Conservation (phyloP, 2,329 filamentous ascomycete species). For the Sclerotinia spermophila region DNA sequence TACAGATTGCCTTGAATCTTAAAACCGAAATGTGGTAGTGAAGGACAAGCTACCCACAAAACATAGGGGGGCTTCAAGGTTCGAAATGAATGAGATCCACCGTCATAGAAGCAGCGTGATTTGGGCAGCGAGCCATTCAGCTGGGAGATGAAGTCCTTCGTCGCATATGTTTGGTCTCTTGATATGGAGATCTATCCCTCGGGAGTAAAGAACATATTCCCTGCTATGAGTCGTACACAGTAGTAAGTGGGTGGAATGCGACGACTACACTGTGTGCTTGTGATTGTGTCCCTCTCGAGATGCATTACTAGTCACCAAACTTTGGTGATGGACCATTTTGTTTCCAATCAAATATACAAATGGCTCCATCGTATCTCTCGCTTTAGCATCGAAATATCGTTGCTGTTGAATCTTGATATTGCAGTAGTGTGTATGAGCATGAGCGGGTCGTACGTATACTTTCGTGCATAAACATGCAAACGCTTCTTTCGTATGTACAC, state of each 20-base stretch:
- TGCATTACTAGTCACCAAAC: background rate
- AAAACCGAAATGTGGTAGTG: background rate
- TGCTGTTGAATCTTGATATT: background rate
- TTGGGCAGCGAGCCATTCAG: conserved; percentile 7
- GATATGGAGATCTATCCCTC: background rate
- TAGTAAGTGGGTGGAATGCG: background rate
- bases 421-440: background rate
- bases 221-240: background rate
- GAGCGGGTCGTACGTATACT: conserved; percentile 1
- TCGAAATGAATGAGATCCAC: conserved; percentile 6
- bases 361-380: background rate
- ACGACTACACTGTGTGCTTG: background rate
- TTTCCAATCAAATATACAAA: background rate
- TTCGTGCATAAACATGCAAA: conserved; percentile 10
- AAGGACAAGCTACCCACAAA: conserved; percentile 4
- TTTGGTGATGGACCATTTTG: background rate
- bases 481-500: background rate
- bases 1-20: background rate
- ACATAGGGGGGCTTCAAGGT: conserved; percentile 2
- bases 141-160: background rate
- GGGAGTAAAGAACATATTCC: background rate
- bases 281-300: background rate
- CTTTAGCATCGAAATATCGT: background rate
- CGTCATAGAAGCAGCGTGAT: background rate
- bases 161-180: background rate